phyloP scores from a whole-genome alignment of 139 green algal species.

The Spirogloea muscicola region DNA sequence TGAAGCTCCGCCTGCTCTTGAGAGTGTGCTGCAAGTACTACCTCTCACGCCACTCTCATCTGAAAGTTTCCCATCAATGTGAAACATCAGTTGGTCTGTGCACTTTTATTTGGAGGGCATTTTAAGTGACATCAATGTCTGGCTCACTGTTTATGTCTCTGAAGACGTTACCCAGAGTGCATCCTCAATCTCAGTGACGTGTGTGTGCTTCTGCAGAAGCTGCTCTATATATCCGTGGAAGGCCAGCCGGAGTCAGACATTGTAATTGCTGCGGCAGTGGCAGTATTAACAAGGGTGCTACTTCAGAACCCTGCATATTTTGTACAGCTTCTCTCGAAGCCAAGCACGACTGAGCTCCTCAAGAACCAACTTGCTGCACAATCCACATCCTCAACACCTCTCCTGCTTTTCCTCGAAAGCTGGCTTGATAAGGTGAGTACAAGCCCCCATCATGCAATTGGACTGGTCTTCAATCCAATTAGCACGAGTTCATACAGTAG shows the following conservation, averaged over 20 bases:
- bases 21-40: conserved; percentile 50
- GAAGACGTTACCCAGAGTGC: no score
- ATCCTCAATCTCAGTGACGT: no score
- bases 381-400: conserved; percentile 2
- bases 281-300: conserved; percentile 67
- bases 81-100: no score
- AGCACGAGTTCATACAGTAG: conserved; percentile 1
- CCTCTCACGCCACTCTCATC: not conserved
- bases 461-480: no score
- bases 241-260: conserved; percentile 43
- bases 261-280: conserved; percentile 55
- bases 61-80: no score
- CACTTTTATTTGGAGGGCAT: no score
- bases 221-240: conserved; percentile 33
- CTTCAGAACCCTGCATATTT: conserved; percentile 47
- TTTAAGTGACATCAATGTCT: no score
- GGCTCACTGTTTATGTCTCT: no score
- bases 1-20: conserved; percentile 50
- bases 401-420: conserved; percentile 57
- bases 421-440: conserved; percentile 58
- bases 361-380: conserved; percentile 26
- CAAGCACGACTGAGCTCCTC: not conserved
- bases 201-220: no score
- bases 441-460: no score
- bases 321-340: conserved; percentile 14